These are phyloP conservation scores for Dittrichia graveolens DNA, from an alignment of 129 eudicot species.

Conservation along the genomic window DNA sequence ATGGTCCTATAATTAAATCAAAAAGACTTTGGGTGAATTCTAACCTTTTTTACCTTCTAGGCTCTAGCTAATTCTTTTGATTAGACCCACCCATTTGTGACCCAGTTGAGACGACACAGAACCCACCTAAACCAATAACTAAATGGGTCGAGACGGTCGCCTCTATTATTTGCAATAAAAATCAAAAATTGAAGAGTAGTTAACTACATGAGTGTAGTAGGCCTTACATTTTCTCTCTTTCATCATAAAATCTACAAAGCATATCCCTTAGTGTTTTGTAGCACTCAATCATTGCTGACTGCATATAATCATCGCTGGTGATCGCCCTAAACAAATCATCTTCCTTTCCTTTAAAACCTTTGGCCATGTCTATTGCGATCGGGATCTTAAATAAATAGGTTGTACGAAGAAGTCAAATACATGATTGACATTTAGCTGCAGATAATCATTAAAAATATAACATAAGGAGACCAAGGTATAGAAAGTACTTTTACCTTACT, in stretches of 20 bases:
- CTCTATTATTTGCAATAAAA: background rate
- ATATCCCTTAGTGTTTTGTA: constrained; percentile 75
- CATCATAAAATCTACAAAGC: constrained; percentile 50
- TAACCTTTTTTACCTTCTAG: background rate
- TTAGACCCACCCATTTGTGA: constrained; percentile 1
- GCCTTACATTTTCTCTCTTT: constrained; percentile 65
- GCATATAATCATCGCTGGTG: constrained; percentile 70
- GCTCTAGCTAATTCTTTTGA: constrained; percentile 5
- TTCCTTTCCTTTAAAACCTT: constrained; percentile 80
- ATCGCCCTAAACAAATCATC: constrained; percentile 87
- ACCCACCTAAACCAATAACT: background rate
- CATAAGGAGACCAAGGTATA: constrained; percentile 4
- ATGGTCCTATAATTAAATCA: background rate
- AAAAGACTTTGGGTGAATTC: constrained; percentile 11
- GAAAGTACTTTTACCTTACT: constrained; percentile 66
- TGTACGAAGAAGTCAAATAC: constrained; percentile 8
- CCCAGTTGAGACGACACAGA: background rate
- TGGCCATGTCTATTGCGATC: constrained; percentile 98
- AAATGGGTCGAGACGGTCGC: constrained; percentile 1
- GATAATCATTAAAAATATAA: constrained; percentile 4
- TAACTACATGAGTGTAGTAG: background rate
- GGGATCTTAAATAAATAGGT: constrained; percentile 64
- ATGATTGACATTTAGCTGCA: background rate
- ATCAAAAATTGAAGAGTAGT: no score
- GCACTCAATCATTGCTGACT: constrained; percentile 83